Base-by-base conservation (phyloP, 768 basidiomycete genomes). In the Lentinula boryana region DNA sequence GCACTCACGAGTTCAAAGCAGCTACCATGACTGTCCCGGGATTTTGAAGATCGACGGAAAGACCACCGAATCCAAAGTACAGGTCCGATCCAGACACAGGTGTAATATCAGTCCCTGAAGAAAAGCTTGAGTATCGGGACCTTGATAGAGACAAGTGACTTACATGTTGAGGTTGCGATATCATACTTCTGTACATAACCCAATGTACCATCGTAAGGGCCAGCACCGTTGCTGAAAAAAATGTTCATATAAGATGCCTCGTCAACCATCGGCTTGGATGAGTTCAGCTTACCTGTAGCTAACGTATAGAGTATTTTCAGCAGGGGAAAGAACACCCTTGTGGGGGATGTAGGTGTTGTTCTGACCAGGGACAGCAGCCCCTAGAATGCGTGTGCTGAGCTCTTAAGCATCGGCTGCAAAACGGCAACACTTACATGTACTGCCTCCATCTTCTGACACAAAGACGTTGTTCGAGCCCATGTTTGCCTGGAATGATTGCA, bases 1-100 rank as follows among this genome's bases (percentile, higher is more conserved):
- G 18, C 27, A 43, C 55, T 56, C 21, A 85, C 18, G 78, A 80
- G 65, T 84, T 85, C 43, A 87, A 77, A 1, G 85, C 84, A 48
- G 85, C 84, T 10, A 86, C 85, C 86, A 87, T 86, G 64, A 88
- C 69, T 10, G 83, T 86, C 0, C 85, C 85, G 18, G 85, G 84
- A 54, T 73, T 78, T 63, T 85, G 83, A 10, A 80, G 63, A 64
- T 88, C 86, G 51, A 88, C 80, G 5, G 84, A 75, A 2, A 87
- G 71, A 35, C 85, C 85, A 48, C 84, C 84, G 62, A 86, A 86
- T 4, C 86, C 84, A 64, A 84, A 85, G 66, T 80, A 82, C 27
- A 85, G 76, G 61, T 83, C 77, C 56, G 78, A 71, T n/a, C 83
- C 84, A 33, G 79, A 77, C 4, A 81, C 83, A 0, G 86, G 86